Conservation (phyloP, 768 basidiomycete species). For the Psilocybe tampanensis region DNA sequence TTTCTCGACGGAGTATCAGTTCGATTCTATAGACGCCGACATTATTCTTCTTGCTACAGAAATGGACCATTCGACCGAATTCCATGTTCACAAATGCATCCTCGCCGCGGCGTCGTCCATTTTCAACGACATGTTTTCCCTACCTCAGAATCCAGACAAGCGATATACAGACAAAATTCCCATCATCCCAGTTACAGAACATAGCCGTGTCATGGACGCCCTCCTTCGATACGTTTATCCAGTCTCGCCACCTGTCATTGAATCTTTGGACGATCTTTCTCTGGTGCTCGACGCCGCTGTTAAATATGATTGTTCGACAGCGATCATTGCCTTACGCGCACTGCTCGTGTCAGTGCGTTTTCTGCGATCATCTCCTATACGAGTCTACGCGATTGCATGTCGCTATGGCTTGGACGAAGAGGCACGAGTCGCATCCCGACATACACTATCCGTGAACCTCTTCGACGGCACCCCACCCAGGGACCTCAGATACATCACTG, state of each 20-base stretch:
- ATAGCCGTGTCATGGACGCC: conserved; percentile 41
- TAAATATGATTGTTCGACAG: conserved; percentile 65
- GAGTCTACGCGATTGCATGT: conserved; percentile 73
- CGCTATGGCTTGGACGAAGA: conserved; percentile 67
- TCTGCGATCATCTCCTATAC: conserved; percentile 48
- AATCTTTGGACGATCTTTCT: conserved; percentile 55
- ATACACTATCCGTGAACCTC: conserved; percentile 56
- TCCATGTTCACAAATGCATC: conserved; percentile 63
- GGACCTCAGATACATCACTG: conserved; percentile 60
- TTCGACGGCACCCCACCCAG: conserved; percentile 60
- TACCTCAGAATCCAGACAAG: conserved; percentile 46
- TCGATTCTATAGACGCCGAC: conserved; percentile 33
- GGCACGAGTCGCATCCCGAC: conserved; percentile 57
- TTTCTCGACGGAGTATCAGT: conserved; percentile 25
- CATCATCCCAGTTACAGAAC: conserved; percentile 59
- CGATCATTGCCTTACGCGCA: conserved; percentile 49
- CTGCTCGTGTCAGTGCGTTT: conserved; percentile 54
- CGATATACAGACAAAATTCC: conserved; percentile 30
- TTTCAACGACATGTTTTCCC: conserved; percentile 67
- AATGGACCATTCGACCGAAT: conserved; percentile 41
- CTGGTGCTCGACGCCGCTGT: conserved; percentile 52
- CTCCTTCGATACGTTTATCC: conserved; percentile 69
- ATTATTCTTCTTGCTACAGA: conserved; percentile 28
- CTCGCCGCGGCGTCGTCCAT: conserved; percentile 67
- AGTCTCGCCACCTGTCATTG: conserved; percentile 52